Evolutionary conservation across 176 grass and related monocot genomes (phyloP), one percentile per base, ranked within the genome.

Genomic region (Eragrostis curvula): DNA sequence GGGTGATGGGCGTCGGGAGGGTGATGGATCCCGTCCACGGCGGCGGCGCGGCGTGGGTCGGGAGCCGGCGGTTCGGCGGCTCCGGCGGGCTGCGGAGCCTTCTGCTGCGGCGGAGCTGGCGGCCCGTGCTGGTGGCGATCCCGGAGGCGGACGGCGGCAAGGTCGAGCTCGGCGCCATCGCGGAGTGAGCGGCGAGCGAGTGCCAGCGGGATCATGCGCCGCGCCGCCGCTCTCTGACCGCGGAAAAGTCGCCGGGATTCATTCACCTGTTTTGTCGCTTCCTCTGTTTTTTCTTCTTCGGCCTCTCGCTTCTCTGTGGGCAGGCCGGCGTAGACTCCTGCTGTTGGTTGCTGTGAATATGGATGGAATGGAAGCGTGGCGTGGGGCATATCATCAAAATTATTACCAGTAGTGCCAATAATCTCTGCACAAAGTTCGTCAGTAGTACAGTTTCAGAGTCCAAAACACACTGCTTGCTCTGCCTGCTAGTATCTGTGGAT

Each of bases 91-190:
- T 91, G 69, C 62, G 89, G 20, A 80, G 81, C 81, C 70, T 86
- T 23, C 81, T 90, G 89, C 73, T 80, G 89, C 89, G 89, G 20
- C 80, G 84, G 53, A 87, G 75, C 81, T 90, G 89, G 89, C 80
- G 89, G 63, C 89, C 89, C 14, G 84, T 84, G 70, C 80, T 90
- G 46, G 63, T 63, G 53, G 85, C 85, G 27, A 90, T 90, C 70
- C 84, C 89, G 20, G 89, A 90, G 61, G 79, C 15, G 12, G 78
- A 89, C 12, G 60, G 30, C 66, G 2, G 52, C 65, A 77, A 71
- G 83, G 69, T 77, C 12, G 72, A 85, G 21, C 78, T 89, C 47
- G 83, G 59, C 47, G 17, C 56, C 57, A 82, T 89, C 65, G 72
- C 81, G 72, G 88, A 89, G 39, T 85, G 66, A 62, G 21, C 32